These are phyloP conservation scores for Aspergillus alliaceus DNA, from an alignment of 2,329 filamentous ascomycete genomes.

Conservation along the genomic window DNA sequence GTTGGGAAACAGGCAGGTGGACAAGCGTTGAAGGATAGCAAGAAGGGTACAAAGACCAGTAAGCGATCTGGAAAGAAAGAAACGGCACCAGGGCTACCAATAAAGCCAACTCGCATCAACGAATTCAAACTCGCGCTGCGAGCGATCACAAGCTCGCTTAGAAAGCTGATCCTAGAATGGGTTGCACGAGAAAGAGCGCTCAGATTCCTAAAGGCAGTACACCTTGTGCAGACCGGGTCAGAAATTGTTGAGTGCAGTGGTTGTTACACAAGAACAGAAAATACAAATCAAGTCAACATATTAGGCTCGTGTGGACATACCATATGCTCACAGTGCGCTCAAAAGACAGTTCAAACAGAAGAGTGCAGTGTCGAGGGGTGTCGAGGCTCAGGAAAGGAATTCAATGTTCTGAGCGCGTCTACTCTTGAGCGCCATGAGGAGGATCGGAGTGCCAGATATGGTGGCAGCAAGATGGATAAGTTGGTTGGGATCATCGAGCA, in stretches of 20 bases:
- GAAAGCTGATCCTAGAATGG: constrained; percentile 23
- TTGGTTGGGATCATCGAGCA: constrained; percentile 47
- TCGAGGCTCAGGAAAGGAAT: constrained; percentile 34
- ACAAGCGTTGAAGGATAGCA: not conserved
- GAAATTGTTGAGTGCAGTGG: constrained; percentile 27
- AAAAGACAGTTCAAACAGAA: constrained; percentile 20
- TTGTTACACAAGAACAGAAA: constrained; percentile 30
- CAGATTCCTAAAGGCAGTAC: constrained; percentile 24
- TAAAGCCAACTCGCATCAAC: constrained; percentile 12
- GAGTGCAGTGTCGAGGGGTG: constrained; percentile 46
- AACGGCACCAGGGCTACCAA: constrained; percentile 7
- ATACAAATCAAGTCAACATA: constrained; percentile 37
- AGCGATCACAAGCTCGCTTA: constrained; percentile 18
- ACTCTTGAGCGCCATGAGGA: constrained; percentile 35
- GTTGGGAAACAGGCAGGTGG: not conserved
- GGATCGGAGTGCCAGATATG: constrained; percentile 20
- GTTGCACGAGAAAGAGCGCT: constrained; percentile 21
- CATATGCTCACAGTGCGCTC: constrained; percentile 47
- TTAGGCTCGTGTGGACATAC: constrained; percentile 54
- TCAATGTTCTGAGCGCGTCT: constrained; percentile 42
- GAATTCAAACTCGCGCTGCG: constrained; percentile 20
- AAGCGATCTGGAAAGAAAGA: not conserved
- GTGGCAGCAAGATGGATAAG: constrained; percentile 51
- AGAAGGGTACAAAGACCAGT: not conserved
- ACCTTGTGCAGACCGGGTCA: constrained; percentile 16